Evolutionary conservation across 768 basidiomycete species (phyloP).

Genomic region (Ramaria sp.): DNA sequence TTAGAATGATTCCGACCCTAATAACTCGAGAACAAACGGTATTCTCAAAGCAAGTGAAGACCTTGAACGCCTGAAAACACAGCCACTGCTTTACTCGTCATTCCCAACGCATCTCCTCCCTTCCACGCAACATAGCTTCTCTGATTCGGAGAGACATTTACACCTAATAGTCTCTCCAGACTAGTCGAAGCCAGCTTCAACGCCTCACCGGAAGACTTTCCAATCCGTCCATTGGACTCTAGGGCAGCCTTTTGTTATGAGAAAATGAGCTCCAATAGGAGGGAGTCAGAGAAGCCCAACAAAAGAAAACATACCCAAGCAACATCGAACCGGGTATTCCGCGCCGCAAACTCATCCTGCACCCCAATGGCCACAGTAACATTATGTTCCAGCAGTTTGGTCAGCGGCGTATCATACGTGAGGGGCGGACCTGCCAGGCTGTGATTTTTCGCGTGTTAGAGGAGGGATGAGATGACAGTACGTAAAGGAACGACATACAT

Average conservation of each 20-base stretch:
- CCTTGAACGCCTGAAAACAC: slow-evolving; percentile 23
- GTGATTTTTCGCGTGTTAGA: neutral
- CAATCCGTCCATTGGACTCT: slow-evolving; percentile 29
- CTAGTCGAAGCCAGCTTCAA: slow-evolving; percentile 31
- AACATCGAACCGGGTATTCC: slow-evolving; percentile 69
- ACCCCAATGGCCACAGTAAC: slow-evolving; percentile 67
- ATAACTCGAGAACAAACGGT: no score
- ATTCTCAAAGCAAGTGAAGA: neutral
- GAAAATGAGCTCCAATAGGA: no score
- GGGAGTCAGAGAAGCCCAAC: neutral
- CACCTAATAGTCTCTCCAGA: slow-evolving; percentile 31
- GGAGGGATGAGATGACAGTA: neutral
- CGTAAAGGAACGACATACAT: slow-evolving; percentile 11
- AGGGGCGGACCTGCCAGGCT: slow-evolving; percentile 69
- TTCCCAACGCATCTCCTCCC: slow-evolving; percentile 29
- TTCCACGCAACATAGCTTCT: slow-evolving; percentile 28
- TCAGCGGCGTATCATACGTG: slow-evolving; percentile 45
- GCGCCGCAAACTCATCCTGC: slow-evolving; percentile 55
- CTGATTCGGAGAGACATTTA: slow-evolving; percentile 17
- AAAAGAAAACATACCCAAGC: slow-evolving; percentile 52
- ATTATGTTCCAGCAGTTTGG: slow-evolving; percentile 49
- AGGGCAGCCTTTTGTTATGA: slow-evolving; percentile 25
- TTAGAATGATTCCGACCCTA: no score
- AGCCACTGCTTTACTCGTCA: slow-evolving; percentile 34
- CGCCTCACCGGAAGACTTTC: slow-evolving; percentile 20